Conservation (phyloP, 805 yeast species). For the Yamadazyma sp. region DNA sequence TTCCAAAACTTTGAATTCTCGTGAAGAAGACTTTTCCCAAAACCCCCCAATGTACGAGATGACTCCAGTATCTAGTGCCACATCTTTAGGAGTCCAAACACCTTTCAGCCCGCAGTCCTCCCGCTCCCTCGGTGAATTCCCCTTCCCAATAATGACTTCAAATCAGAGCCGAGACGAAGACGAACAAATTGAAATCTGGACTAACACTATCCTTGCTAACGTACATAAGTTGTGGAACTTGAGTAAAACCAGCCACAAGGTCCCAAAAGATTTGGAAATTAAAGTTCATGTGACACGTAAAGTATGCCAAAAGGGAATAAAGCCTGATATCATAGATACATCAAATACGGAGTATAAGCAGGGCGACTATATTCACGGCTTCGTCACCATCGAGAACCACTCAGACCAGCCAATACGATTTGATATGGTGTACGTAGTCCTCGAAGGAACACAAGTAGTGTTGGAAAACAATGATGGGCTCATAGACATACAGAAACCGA, state of each 20-base stretch:
- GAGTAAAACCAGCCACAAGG: slow-evolving; percentile 26
- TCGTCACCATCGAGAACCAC: slow-evolving; percentile 36
- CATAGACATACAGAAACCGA: slow-evolving; percentile 25
- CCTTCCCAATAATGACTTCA: slow-evolving; percentile 16
- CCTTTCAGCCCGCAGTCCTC: slow-evolving; percentile 15
- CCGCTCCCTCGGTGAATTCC: slow-evolving; percentile 16
- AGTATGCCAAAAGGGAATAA: slow-evolving; percentile 40
- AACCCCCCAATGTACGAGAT: slow-evolving; percentile 42
- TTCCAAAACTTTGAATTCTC: slow-evolving; percentile 34
- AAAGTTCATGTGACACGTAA: slow-evolving; percentile 35
- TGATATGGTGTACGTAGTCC: slow-evolving; percentile 46
- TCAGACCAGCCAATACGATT: slow-evolving; percentile 34
- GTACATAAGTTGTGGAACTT: slow-evolving; percentile 40
- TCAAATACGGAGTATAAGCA: slow-evolving; percentile 34
- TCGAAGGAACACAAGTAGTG: slow-evolving; percentile 37
- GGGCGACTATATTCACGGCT: slow-evolving; percentile 46
- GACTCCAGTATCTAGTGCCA: slow-evolving; percentile 21
- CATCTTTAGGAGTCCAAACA: slow-evolving; percentile 17
- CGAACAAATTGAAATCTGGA: slow-evolving; percentile 28
- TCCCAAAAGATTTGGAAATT: slow-evolving; percentile 31
- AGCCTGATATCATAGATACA: slow-evolving; percentile 36
- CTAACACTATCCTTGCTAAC: slow-evolving; percentile 43
- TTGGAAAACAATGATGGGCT: slow-evolving; percentile 25
- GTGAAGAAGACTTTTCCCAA: slow-evolving; percentile 38
- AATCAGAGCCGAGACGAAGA: slow-evolving; percentile 4